Conservation (phyloP, 2,329 filamentous ascomycete genomes). For the Xylaria sp. region DNA sequence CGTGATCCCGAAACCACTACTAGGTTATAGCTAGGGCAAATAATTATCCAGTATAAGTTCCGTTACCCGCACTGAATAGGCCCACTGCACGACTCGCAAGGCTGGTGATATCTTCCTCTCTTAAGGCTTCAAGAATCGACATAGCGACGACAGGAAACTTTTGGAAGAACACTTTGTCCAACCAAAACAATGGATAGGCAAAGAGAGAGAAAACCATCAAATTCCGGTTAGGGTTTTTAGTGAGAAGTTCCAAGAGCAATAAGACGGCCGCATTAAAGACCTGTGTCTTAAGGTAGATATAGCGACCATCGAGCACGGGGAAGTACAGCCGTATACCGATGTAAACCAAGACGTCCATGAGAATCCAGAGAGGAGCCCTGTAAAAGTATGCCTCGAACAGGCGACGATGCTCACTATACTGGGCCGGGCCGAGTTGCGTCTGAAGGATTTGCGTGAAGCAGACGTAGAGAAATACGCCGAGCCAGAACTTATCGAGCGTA, state of each 20-base stretch:
- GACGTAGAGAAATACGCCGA: slow-evolving; percentile 2
- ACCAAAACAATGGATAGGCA: neutral
- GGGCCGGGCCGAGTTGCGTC: neutral
- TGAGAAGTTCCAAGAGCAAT: neutral
- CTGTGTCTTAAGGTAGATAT: neutral
- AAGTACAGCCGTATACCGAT: neutral
- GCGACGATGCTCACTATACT: neutral
- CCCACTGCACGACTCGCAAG: neutral
- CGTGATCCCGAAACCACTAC: neutral
- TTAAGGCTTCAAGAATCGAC: neutral
- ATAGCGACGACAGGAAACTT: neutral
- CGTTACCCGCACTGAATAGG: neutral
- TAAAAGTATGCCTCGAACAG: neutral
- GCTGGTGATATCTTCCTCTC: neutral
- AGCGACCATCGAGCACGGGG: neutral
- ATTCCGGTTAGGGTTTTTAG: neutral
- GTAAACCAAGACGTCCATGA: neutral
- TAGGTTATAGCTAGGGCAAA: neutral
- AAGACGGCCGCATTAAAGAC: neutral
- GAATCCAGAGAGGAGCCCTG: neutral
- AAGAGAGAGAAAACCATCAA: neutral
- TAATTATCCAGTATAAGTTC: neutral
- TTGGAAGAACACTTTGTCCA: neutral
- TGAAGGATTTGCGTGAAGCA: neutral
- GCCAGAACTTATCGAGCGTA: slow-evolving; percentile 17